Evolutionary conservation across 495 filamentous ascomycete species (phyloP).

Genomic region (Sphaerosporella brunnea): DNA sequence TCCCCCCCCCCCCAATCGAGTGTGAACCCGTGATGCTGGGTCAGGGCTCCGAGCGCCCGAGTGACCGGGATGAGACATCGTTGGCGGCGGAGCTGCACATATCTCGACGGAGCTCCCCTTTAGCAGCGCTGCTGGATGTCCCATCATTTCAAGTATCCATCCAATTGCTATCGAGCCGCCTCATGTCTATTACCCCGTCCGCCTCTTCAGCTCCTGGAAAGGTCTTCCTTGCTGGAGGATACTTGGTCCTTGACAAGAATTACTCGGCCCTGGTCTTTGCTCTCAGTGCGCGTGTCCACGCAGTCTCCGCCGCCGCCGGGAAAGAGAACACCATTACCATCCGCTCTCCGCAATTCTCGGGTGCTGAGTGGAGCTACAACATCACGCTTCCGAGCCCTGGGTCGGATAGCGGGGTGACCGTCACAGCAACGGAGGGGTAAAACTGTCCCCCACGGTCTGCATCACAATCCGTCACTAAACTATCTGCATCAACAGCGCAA

Average conservation of each 20-base stretch:
- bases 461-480: constrained; percentile 6
- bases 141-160: too few species aligned
- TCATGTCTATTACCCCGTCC: constrained; percentile 8
- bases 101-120: too few species aligned
- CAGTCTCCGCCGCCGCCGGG: constrained; percentile 45
- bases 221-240: constrained; percentile 84
- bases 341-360: constrained; percentile 72
- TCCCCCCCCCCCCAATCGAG: too few species aligned
- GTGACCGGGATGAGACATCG: too few species aligned
- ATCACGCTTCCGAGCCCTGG: constrained; percentile 42
- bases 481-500: constrained; percentile 11
- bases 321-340: constrained; percentile 38
- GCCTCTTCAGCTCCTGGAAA: constrained; percentile 90
- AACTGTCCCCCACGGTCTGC: too few species aligned
- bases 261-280: constrained; percentile 88
- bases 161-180: too few species aligned
- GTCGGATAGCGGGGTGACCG: constrained; percentile 48
- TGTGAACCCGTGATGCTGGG: too few species aligned
- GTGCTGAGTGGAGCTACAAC: constrained; percentile 76
- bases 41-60: too few species aligned
- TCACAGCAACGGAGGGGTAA: constrained; percentile 59
- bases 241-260: constrained; percentile 75
- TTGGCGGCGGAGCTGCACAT: too few species aligned
- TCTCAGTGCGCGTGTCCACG: constrained; percentile 82
- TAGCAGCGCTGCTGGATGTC: too few species aligned